These are phyloP conservation scores for Arthrobotrys sphaeroides DNA, from an alignment of 2,329 filamentous ascomycete species.

Conservation along the genomic window DNA sequence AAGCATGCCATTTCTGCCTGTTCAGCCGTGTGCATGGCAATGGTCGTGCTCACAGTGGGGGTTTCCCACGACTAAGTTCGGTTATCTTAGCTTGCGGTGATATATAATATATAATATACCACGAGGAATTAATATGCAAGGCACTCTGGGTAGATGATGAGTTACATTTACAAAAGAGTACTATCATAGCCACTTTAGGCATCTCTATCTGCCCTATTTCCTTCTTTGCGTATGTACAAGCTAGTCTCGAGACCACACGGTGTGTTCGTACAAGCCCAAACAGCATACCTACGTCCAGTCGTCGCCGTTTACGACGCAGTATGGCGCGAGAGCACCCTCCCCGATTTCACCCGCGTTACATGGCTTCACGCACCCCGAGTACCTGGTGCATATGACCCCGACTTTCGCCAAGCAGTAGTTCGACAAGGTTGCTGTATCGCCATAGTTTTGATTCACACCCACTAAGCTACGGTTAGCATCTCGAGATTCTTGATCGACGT, in stretches of 20 bases:
- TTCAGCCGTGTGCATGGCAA: background rate
- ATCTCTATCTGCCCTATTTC: no score
- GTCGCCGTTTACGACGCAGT: slow-evolving; percentile 27
- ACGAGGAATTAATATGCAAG: no score
- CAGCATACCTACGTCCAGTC: slow-evolving; percentile 23
- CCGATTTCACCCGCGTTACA: slow-evolving; percentile 31
- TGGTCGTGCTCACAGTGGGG: background rate
- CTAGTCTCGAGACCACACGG: no score
- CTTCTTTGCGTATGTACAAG: no score
- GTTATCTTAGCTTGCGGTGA: no score
- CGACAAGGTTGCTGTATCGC: slow-evolving; percentile 59
- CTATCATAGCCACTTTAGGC: no score
- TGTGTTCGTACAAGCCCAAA: no score
- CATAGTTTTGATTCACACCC: slow-evolving; percentile 62
- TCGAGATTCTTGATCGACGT: no score
- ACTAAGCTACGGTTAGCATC: slow-evolving; percentile 53
- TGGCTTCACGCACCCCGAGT: slow-evolving; percentile 31
- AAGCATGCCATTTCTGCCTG: slow-evolving; percentile 5
- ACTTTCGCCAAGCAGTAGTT: slow-evolving; percentile 35
- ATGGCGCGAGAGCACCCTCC: slow-evolving; percentile 25
- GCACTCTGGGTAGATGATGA: no score
- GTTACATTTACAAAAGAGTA: no score
- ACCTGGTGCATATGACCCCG: slow-evolving; percentile 28
- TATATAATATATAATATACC: no score
- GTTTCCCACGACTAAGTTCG: no score